Evolutionary conservation across 495 filamentous ascomycete genomes (phyloP), one percentile per base, ranked within the genome.

Genomic region (Penicillium malachiteum): DNA sequence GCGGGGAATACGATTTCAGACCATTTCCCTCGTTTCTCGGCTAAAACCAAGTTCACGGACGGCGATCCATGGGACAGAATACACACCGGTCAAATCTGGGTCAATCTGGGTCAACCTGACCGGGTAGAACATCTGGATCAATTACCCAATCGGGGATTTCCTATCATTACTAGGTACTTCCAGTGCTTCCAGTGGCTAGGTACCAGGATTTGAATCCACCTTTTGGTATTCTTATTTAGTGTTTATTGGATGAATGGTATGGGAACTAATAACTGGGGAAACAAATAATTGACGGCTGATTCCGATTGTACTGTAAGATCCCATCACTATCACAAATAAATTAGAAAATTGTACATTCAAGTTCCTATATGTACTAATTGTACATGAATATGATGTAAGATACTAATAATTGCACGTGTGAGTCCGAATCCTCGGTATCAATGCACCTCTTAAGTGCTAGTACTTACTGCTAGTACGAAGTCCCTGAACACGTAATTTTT

Each of bases 1-100:
- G 61, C 61, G 61, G 61, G 61, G 61, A 40, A n/a, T 45, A 31
- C 43, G 43, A 32, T 6, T 7, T 14, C 6, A 7, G 12, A 46
- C 26, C 21, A 30, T 37, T 13, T 37, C 34, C 12, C 34, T 37
- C 34, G 45, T 18, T 31, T 48, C 37, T 41, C 57, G 48, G 51
- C 54, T 57, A 60, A 46, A 50, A 14, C 21, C 34, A 48, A 14
- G 38, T 30, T 45, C 48, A 45, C 31, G 44, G 14, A 38, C 13
- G 11, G 34, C 26, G 17, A 52, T 52, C 60, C 60, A 57, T 56
- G 60, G 54, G 21, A 52, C 48, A 21, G 21, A 39, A 33, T 10
- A 43, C 18, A 32, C 16, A 31, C 5, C 12, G 52, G 18, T 5
- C 2, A 12, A 37, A 26, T 26, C 21, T 26, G 21, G 21, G 4